Conservation (phyloP, 768 basidiomycete species). For the Suillus plorans region DNA sequence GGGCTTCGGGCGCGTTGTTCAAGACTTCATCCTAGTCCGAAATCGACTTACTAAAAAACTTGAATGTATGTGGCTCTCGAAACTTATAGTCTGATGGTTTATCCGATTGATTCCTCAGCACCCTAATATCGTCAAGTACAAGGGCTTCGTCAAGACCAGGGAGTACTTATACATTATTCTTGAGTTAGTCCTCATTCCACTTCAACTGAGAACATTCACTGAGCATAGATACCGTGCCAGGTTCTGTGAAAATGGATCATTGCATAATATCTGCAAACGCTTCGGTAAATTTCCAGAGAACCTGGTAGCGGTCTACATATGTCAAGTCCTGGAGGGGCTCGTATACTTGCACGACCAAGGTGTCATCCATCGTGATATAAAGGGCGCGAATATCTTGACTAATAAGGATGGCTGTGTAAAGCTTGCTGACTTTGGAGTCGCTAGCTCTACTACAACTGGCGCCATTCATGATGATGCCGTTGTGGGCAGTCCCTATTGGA, state of each 20-base stretch:
- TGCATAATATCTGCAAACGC: constrained; percentile 92
- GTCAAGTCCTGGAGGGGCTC: constrained; percentile 92
- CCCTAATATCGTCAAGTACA: constrained; percentile 98
- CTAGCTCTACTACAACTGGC: constrained; percentile 72
- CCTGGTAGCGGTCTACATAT: constrained; percentile 94
- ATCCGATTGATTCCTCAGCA: constrained; percentile 53
- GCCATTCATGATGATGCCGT: constrained; percentile 86
- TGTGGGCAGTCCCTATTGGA: constrained; percentile 99
- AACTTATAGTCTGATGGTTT: constrained; percentile 7
- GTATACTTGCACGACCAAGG: constrained; percentile 93
- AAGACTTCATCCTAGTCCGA: constrained; percentile 62
- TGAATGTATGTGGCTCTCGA: constrained; percentile 61
- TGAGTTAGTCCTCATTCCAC: constrained; percentile 54
- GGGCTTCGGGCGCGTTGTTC: not conserved
- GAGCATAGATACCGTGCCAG: constrained; percentile 27
- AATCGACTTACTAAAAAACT: constrained; percentile 95
- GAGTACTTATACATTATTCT: constrained; percentile 96
- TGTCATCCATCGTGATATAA: constrained; percentile 98
- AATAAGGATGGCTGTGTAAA: constrained; percentile 99
- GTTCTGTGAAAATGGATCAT: constrained; percentile 97
- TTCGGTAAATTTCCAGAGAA: constrained; percentile 99
- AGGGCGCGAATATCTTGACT: constrained; percentile 97
- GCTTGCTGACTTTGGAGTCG: constrained; percentile 98
- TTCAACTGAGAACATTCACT: not conserved
- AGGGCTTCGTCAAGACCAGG: constrained; percentile 93